Evolutionary conservation across 2,329 filamentous ascomycete genomes (phyloP).

Genomic region (Teratosphaeria nubilosa): DNA sequence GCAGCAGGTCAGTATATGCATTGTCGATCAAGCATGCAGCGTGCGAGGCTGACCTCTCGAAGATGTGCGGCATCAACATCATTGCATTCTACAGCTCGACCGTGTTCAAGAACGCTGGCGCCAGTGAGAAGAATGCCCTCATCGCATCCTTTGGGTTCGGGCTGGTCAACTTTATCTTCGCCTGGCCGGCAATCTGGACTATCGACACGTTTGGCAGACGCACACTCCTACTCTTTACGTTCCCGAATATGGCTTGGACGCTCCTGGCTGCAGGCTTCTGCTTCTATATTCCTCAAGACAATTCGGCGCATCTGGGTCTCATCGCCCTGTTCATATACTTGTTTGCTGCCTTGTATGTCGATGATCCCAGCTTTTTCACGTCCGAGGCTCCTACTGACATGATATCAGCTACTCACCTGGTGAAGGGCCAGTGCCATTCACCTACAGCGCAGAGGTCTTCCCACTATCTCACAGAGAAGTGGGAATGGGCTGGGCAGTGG

Average conservation of each 20-base stretch:
- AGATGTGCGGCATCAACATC: conserved; percentile 9
- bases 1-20: conserved; percentile 18
- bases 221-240: conserved; percentile 39
- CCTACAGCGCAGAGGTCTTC: conserved; percentile 60
- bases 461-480: conserved; percentile 61
- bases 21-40: background rate
- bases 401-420: conserved; percentile 27
- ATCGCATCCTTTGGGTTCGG: conserved; percentile 36
- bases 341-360: conserved; percentile 31
- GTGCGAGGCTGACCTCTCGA: background rate
- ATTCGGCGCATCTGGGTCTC: conserved; percentile 32
- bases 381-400: background rate
- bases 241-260: conserved; percentile 42
- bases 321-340: conserved; percentile 44
- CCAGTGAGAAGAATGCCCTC: conserved; percentile 25
- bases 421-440: conserved; percentile 41
- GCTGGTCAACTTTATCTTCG: conserved; percentile 34
- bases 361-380: background rate
- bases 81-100: conserved; percentile 22
- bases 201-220: conserved; percentile 43
- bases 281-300: conserved; percentile 37
- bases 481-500: conserved; percentile 59
- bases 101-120: conserved; percentile 28
- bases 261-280: conserved; percentile 41
- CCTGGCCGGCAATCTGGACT: conserved; percentile 26